Percentiles rank a stretch among this genome's conserved stretches.
Evolutionary conservation across 2,329 filamentous ascomycete species (phyloP).

Genomic region (Bipolaris gigantea): DNA sequence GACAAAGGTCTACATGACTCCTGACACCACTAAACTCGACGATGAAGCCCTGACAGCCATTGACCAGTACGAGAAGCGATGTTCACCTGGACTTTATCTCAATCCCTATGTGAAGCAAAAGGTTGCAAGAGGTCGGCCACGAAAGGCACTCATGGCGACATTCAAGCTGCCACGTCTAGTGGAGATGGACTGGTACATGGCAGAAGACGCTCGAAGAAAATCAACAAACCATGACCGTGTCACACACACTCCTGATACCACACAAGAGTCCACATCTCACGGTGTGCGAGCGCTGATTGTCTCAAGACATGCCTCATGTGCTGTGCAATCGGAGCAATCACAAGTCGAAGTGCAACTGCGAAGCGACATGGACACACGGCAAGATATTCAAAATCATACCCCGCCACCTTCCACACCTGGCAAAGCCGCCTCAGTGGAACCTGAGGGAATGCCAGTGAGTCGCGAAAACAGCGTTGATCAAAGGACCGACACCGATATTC

Average conservation of each 20-base stretch:
- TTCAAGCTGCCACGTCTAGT: conserved; percentile 45
- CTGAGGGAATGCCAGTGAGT: background rate
- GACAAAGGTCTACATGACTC: conserved; percentile 1
- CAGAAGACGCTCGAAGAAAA: conserved; percentile 1
- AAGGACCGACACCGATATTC: background rate
- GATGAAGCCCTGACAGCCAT: conserved; percentile 25
- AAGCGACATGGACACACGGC: background rate
- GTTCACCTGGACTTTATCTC: conserved; percentile 47
- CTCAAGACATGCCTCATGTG: background rate
- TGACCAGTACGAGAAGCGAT: conserved; percentile 33
- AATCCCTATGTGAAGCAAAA: conserved; percentile 50
- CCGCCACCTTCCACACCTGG: background rate
- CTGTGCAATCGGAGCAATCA: background rate
- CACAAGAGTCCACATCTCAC: background rate
- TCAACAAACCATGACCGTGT: background rate
- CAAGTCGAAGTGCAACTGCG: background rate
- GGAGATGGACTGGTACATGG: conserved; percentile 42
- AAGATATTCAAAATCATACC: background rate
- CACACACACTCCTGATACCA: background rate
- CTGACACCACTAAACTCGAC: conserved; percentile 4
- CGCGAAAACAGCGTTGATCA: background rate
- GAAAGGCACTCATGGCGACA: conserved; percentile 48
- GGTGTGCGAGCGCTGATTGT: background rate
- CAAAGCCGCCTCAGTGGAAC: background rate
- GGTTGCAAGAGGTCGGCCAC: conserved; percentile 45